Evolutionary conservation across 306 rosid species (phyloP), one percentile per base, ranked within the genome.

Genomic region (Dalbergia oliveri): DNA sequence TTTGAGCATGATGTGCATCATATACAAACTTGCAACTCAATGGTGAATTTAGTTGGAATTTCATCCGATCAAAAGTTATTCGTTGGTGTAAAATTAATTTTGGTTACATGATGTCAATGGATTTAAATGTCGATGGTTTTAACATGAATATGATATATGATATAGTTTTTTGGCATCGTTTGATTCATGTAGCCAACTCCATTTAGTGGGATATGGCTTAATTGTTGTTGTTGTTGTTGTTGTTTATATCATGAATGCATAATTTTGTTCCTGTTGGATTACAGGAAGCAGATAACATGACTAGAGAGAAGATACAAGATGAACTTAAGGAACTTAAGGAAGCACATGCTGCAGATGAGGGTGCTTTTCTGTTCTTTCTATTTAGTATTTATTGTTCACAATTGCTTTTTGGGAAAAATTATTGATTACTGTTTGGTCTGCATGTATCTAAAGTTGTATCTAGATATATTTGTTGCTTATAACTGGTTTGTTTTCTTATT

Each of bases 341-440:
- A 82, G 97, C 88, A 75, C 97, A 93, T 82, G 98, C 94, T 71
- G 97, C 89, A 78, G 99, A 95, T 73, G 94, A 95, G 84, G 99
- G 99, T 95, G 67, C 39, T 67, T 75, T 43, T 65, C 73, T 54
- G 78, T 37, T 51, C 68, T 16, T 34, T 75, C 15, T 50, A 33
- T 7, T 74, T 56, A 19, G 11, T 57, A 51, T 82, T 65, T 72
- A 4, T 64, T 45, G 47, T 41, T 61, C 47, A 11, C 61, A 31
- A 14, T 37, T 56, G 8, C 51, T 18, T n/a, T 26, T 72, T 45
- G 13, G 12, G 1, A 11, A 39, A 50, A 43, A 21, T 0, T 41
- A 62, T 8, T 23, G 76, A 44, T 66, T 11, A 41, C 16, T 79
- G 16, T 43, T 43, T 58, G 60, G 49, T 69, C 37, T 76, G 59